A percentile compares a stretch with the other conserved stretches of the same genome.
phyloP scores from a whole-genome alignment of 768 basidiomycete species.

The Tulasnella calospora region DNA sequence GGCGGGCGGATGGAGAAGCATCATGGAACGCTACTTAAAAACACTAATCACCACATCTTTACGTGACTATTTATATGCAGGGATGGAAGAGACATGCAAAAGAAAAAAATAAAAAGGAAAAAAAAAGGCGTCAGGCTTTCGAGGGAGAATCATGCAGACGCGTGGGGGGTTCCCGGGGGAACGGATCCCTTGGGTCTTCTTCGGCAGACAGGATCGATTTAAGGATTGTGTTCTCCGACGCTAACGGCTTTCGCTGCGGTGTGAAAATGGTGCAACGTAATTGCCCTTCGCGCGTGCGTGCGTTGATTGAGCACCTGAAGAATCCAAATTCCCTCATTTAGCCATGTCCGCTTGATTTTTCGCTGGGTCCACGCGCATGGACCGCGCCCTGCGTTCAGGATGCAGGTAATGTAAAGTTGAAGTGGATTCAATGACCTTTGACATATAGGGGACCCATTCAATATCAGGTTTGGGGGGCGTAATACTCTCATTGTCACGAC shows the following conservation, averaged over 20 bases:
- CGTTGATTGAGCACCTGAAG: not conserved
- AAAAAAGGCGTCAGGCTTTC: too few relatives aligned
- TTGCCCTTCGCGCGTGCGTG: not conserved
- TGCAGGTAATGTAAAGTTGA: not conserved
- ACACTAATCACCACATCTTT: not conserved
- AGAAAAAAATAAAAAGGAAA: too few relatives aligned
- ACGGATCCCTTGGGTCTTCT: not conserved
- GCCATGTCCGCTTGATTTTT: not conserved
- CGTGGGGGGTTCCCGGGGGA: not conserved
- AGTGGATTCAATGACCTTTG: not conserved
- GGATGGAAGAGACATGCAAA: not conserved
- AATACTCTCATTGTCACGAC: not conserved
- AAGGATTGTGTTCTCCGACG: slow-evolving; percentile 7
- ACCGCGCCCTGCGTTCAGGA: not conserved
- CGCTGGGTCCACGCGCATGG: not conserved
- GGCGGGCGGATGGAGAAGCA: not conserved
- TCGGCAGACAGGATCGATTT: not conserved
- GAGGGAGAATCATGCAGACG: not conserved
- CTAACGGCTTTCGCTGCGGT: slow-evolving; percentile 1
- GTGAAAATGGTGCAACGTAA: not conserved
- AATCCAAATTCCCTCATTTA: not conserved
- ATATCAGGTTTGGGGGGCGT: not conserved
- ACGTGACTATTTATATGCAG: not conserved
- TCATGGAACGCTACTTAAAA: not conserved
- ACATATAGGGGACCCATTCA: not conserved